Evolutionary conservation across 176 grass and related monocot species (phyloP), one percentile per base, ranked within the genome.

Genomic region (Canna indica): DNA sequence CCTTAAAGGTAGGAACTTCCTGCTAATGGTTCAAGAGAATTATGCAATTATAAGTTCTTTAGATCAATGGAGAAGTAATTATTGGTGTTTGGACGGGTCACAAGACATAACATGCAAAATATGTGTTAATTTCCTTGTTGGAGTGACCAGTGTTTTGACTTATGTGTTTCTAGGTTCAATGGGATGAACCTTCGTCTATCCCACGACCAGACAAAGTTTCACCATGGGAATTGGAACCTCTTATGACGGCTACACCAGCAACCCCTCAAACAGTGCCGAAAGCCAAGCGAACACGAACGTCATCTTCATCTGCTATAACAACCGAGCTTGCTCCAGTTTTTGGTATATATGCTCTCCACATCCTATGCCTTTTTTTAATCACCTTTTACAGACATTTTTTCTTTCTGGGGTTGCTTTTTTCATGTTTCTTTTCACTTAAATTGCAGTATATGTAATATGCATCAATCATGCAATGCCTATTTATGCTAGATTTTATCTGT

Each of bases 111-210:
- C 36, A 50, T 50, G 47, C 50, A 22, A n/a, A n/a, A 7, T 54
- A n/a, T 54, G 5, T 54, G 50, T 54, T 54, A 17, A 63, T 63
- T 20, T 13, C 59, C 28, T 63, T 34, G 30, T 63, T 34, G 25
- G 32, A 14, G 15, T 16, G 16, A 63, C 5, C 9, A 1, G 59
- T 34, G 17, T 16, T 33, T 63, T 8, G 11, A 16, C 16, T 32
- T 30, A 14, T 33, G 17, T 63, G 56, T 77, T 31, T 72, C 69
- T 71, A 97, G 93, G 93, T 97, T 53, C 93, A 92, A 87, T 97
- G 93, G 93, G 93, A 97, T 47, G 93, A 97, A 36, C 84, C 86
- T 71, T 97, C 88, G 6, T 76, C 83, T 2, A 91, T 92, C 67
- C 79, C 79, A 41, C 82, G 84, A 26, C 88, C 93, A 68, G 88